These are phyloP conservation scores for Fusarium sp. DNA, from an alignment of 2,329 filamentous ascomycete species.

Conservation along the genomic window DNA sequence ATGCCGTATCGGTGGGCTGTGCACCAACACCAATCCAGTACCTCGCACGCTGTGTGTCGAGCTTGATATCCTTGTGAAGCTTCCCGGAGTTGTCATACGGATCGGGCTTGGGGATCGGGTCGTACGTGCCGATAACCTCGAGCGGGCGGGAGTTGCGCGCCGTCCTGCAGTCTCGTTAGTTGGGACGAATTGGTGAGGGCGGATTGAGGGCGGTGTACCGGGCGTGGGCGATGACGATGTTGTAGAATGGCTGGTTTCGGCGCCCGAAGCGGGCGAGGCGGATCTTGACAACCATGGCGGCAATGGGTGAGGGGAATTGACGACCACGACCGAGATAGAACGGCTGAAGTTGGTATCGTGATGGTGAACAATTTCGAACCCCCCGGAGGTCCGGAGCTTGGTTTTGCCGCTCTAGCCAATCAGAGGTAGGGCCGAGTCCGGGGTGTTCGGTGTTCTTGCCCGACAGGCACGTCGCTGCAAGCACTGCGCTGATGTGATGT, in stretches of 20 bases:
- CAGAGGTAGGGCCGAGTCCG: not conserved
- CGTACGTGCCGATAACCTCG: constrained; percentile 89
- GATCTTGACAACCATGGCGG: constrained; percentile 89
- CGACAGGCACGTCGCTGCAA: not conserved
- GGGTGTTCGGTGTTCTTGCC: not conserved
- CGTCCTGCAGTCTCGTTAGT: constrained; percentile 65
- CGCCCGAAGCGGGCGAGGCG: constrained; percentile 94
- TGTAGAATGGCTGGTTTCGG: constrained; percentile 91
- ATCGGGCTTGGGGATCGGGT: constrained; percentile 73
- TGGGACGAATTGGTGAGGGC: not conserved
- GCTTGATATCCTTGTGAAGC: constrained; percentile 89
- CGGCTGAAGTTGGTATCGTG: constrained; percentile 18
- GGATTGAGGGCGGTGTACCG: constrained; percentile 67
- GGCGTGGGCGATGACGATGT: constrained; percentile 95
- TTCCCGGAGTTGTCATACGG: constrained; percentile 72
- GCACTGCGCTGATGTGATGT: constrained; percentile 30
- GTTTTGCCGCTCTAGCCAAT: constrained; percentile 54
- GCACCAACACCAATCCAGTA: constrained; percentile 99
- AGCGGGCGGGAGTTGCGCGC: constrained; percentile 89
- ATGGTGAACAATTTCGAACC: constrained; percentile 47
- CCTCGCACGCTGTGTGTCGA: constrained; percentile 83
- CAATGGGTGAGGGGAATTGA: constrained; percentile 28
- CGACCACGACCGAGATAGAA: constrained; percentile 21
- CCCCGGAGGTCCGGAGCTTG: constrained; percentile 41
- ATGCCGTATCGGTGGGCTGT: constrained; percentile 90